Percentiles rank a stretch among this genome's conserved stretches.
Conservation (phyloP, 2,329 filamentous ascomycete species). For the Diaporthe nobilis region DNA sequence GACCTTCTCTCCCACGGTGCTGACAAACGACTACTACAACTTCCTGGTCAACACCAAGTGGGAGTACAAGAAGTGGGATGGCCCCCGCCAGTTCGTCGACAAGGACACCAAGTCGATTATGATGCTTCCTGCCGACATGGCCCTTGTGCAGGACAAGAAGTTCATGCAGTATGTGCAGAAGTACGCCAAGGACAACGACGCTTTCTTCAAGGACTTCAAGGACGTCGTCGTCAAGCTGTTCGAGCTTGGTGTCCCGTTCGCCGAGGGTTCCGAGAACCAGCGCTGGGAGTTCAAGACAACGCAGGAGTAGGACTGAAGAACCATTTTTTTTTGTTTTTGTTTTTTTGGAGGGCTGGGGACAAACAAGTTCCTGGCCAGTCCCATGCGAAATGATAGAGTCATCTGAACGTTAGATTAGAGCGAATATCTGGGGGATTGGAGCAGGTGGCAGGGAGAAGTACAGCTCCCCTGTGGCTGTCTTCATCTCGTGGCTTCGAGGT, state of each 20-base stretch:
- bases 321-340: not conserved
- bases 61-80: slow-evolving; percentile 91
- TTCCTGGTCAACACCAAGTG: slow-evolving; percentile 93
- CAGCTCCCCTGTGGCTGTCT: not conserved
- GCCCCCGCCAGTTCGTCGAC: slow-evolving; percentile 90
- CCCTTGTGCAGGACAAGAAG: slow-evolving; percentile 87
- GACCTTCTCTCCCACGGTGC: slow-evolving; percentile 90
- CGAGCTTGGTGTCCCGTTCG: slow-evolving; percentile 93
- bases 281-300: slow-evolving; percentile 76
- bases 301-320: slow-evolving; percentile 47
- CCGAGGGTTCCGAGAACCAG: slow-evolving; percentile 69
- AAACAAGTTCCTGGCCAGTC: not conserved
- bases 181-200: slow-evolving; percentile 91
- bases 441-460: not conserved
- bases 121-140: slow-evolving; percentile 97
- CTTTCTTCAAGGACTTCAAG: slow-evolving; percentile 94
- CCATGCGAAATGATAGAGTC: not conserved
- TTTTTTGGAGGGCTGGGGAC: not conserved
- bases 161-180: slow-evolving; percentile 86
- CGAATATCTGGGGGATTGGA: not conserved
- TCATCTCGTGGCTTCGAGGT: not conserved
- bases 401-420: slow-evolving; percentile 7
- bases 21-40: slow-evolving; percentile 96
- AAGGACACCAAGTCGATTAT: slow-evolving; percentile 89
- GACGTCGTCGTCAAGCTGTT: slow-evolving; percentile 86